Conservation (phyloP, 805 yeast species). For the Candida boleticola region DNA sequence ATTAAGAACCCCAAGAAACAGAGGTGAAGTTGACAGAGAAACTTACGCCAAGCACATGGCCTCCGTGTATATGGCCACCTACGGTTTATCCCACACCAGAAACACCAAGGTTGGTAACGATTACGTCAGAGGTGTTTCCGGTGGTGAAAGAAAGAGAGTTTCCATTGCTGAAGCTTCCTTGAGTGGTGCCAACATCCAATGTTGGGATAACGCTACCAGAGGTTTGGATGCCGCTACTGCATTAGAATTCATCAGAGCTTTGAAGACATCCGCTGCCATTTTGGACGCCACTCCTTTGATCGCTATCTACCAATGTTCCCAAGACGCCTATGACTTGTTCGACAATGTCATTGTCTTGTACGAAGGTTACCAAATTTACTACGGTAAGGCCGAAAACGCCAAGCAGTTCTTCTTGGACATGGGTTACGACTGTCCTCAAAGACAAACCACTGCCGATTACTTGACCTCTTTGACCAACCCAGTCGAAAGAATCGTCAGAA, state of each 20-base stretch:
- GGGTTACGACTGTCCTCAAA: constrained; percentile 61
- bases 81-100: constrained; percentile 51
- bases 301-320: constrained; percentile 56
- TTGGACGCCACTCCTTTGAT: constrained; percentile 53
- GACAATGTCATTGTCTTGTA: constrained; percentile 47
- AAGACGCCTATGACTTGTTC: constrained; percentile 47
- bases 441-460: constrained; percentile 69
- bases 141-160: constrained; percentile 85
- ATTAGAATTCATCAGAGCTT: constrained; percentile 64
- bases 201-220: constrained; percentile 78
- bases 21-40: constrained; percentile 35
- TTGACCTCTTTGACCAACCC: constrained; percentile 69
- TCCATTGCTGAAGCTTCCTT: constrained; percentile 77
- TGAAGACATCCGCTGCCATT: constrained; percentile 59
- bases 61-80: constrained; percentile 42
- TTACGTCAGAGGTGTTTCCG: constrained; percentile 70
- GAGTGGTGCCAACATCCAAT: constrained; percentile 54
- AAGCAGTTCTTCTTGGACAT: constrained; percentile 51
- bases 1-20: constrained; percentile 43
- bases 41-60: constrained; percentile 40
- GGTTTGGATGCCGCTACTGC: constrained; percentile 87
- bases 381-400: constrained; percentile 42
- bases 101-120: constrained; percentile 64
- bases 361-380: constrained; percentile 48
- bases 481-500: constrained; percentile 48